Percentiles rank a stretch among this genome's conserved stretches.
These are phyloP conservation scores for Solanum chacoense DNA, from an alignment of 305 asterid species.

Conservation along the genomic window DNA sequence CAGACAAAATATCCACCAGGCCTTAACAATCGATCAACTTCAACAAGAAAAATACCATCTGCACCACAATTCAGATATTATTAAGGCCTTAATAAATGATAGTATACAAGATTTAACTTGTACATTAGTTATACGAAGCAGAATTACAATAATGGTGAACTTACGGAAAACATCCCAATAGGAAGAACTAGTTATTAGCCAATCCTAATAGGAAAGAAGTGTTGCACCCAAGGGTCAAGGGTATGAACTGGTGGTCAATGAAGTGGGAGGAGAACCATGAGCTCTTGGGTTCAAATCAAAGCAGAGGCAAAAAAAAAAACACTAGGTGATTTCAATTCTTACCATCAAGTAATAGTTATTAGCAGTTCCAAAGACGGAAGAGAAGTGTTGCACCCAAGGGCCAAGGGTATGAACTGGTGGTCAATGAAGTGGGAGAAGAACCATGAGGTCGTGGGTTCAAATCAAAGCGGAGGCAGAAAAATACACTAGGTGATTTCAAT, in stretches of 20 bases:
- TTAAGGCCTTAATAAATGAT: neutral
- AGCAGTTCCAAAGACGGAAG: neutral
- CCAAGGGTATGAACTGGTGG: neutral
- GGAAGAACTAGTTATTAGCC: neutral
- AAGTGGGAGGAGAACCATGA: neutral
- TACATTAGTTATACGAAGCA: neutral
- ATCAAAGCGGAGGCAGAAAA: neutral
- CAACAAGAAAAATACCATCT: conserved; percentile 72
- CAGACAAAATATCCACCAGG: conserved; percentile 99
- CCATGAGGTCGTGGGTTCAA: neutral
- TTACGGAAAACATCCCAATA: neutral
- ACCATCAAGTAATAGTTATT: neutral
- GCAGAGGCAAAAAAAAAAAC: neutral
- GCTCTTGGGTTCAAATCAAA: neutral
- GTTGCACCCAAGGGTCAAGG: neutral
- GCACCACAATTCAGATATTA: conserved; percentile 16
- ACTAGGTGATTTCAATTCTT: neutral
- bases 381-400: neutral
- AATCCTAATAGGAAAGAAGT: neutral
- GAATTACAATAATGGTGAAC: neutral
- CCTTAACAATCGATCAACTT: conserved; percentile 85
- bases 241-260: neutral
- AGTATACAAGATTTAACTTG: neutral
- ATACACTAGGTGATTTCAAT: neutral
- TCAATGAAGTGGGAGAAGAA: neutral